Evolutionary conservation across 1,284 basidiomycete species (phyloP).

Genomic region (Afroboletus lepidellus): DNA sequence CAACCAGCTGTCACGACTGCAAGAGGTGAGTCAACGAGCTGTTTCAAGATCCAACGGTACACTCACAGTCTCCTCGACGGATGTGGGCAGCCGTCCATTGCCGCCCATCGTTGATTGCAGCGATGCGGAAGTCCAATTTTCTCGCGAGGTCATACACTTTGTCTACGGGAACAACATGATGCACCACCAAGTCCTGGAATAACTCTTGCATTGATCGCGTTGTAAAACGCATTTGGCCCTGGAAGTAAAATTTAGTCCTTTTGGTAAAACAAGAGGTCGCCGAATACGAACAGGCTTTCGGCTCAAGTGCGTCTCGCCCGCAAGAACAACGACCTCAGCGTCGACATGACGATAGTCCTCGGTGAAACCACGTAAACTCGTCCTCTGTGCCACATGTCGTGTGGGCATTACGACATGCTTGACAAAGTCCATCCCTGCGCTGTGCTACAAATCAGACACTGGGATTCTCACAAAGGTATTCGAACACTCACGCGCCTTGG

Average conservation of each 20-base stretch:
- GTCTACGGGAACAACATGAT: constrained; percentile 34
- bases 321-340: constrained; percentile 37
- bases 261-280: neutral
- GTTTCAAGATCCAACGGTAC: neutral
- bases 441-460: constrained; percentile 16
- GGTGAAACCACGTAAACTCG: constrained; percentile 32
- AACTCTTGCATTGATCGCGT: constrained; percentile 28
- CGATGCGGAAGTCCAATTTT: constrained; percentile 34
- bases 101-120: constrained; percentile 31
- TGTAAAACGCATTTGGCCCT: constrained; percentile 40
- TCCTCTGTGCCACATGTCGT: constrained; percentile 33
- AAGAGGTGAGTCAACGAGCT: constrained; percentile 1
- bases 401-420: constrained; percentile 40
- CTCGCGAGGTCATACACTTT: constrained; percentile 33
- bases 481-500: constrained; percentile 34
- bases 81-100: constrained; percentile 43
- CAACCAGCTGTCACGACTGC: constrained; percentile 34
- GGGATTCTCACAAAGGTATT: neutral
- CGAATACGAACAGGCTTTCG: constrained; percentile 36
- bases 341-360: constrained; percentile 36
- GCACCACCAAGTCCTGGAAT: constrained; percentile 35
- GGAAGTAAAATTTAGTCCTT: neutral
- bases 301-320: constrained; percentile 39
- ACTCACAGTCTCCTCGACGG: constrained; percentile 42
- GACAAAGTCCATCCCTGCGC: constrained; percentile 40